Conservation (phyloP, 495 filamentous ascomycete genomes). For the Aspergillus nidulans region DNA sequence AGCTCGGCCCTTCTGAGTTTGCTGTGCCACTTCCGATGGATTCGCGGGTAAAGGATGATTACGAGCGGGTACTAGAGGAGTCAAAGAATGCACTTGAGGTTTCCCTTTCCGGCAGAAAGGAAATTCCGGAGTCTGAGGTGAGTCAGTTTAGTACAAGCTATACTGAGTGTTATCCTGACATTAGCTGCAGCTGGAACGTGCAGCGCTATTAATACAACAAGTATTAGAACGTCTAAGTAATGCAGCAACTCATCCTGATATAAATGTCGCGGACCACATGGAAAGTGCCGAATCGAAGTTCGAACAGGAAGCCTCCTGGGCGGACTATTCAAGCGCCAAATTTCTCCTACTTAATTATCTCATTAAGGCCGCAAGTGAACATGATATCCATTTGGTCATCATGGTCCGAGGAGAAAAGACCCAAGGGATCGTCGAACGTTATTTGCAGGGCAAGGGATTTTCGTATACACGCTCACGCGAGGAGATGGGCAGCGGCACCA, state of each 20-base stretch:
- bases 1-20: conserved; percentile 41
- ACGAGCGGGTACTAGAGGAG: conserved; percentile 30
- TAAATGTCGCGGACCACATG: conserved; percentile 42
- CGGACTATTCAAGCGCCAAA: conserved; percentile 53
- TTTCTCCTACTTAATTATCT: conserved; percentile 54
- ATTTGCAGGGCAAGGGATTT: conserved; percentile 46
- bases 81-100: conserved; percentile 22
- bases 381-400: conserved; percentile 45
- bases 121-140: conserved; percentile 21
- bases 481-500: conserved; percentile 29
- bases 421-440: conserved; percentile 48
- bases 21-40: conserved; percentile 45
- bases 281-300: conserved; percentile 30
- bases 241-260: conserved; percentile 50
- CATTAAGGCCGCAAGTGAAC: conserved; percentile 35
- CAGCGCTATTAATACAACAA: conserved; percentile 31
- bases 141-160: not conserved
- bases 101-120: conserved; percentile 20
- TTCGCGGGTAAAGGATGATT: conserved; percentile 41
- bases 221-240: conserved; percentile 43
- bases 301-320: conserved; percentile 48
- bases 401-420: conserved; percentile 39
- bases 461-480: conserved; percentile 38
- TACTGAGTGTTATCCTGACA: not conserved
- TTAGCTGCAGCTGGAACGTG: conserved; percentile 16